phyloP scores from a whole-genome alignment of 768 basidiomycete species.

The Auricularia sp. region DNA sequence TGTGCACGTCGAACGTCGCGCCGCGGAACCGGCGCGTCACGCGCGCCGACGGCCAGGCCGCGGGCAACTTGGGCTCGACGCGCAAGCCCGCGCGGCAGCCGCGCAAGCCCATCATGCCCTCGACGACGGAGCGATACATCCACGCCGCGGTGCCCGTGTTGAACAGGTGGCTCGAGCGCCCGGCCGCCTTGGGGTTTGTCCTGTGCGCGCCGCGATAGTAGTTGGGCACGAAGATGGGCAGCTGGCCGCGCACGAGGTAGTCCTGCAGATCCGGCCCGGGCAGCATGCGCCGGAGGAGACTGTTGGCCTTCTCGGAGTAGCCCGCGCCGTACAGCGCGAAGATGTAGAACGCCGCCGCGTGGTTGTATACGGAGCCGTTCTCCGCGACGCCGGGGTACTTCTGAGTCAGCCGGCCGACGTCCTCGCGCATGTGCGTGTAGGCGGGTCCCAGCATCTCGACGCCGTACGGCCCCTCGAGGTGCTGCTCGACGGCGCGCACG shows the following conservation, averaged over 20 bases:
- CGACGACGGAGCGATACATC: background rate
- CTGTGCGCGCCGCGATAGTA: slow-evolving; percentile 2
- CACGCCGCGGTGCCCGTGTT: background rate
- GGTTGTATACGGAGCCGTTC: slow-evolving; percentile 1
- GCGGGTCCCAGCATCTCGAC: background rate
- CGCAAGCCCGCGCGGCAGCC: background rate
- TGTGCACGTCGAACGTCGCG: background rate
- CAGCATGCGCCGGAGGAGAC: background rate
- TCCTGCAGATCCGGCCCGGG: background rate
- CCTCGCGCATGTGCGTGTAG: slow-evolving; percentile 2
- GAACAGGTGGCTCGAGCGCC: background rate
- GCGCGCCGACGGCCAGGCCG: background rate
- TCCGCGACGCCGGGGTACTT: slow-evolving; percentile 2
- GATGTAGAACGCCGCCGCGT: slow-evolving; percentile 2
- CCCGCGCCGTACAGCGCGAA: slow-evolving; percentile 1
- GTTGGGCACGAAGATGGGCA: slow-evolving; percentile 1
- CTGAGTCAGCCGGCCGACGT: slow-evolving; percentile 2
- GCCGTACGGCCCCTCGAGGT: slow-evolving; percentile 1
- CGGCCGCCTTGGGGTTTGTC: background rate
- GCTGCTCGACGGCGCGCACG: slow-evolving; percentile 1
- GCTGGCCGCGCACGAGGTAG: slow-evolving; percentile 1
- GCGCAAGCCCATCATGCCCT: background rate
- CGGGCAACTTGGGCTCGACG: background rate
- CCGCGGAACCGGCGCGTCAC: background rate
- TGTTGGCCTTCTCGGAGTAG: background rate